Evolutionary conservation across 1,139 yeast species (phyloP).

Genomic region (Yamadazyma kanchanaburiensis): DNA sequence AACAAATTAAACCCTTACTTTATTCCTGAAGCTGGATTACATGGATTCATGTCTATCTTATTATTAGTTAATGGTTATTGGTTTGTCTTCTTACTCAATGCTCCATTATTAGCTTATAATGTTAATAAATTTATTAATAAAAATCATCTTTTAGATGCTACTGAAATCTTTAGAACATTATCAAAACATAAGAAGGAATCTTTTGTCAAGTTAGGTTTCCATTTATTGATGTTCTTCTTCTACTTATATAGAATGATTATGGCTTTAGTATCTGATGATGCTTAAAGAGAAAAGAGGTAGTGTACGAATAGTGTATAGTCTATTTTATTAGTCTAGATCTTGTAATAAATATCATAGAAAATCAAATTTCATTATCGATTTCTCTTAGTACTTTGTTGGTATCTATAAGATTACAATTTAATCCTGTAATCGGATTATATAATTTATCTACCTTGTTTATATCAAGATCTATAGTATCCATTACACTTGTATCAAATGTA

Average conservation of each 20-base stretch:
- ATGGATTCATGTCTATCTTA: constrained; percentile 66
- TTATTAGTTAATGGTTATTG: constrained; percentile 90
- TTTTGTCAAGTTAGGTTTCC: constrained; percentile 87
- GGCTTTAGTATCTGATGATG: constrained; percentile 76
- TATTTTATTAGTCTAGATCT: no score
- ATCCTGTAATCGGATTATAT: constrained; percentile 39
- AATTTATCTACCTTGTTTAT: constrained; percentile 19
- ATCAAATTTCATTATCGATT: constrained; percentile 4
- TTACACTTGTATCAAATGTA: constrained; percentile 5
- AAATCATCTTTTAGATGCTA: constrained; percentile 90
- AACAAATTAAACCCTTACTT: constrained; percentile 87
- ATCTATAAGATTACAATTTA: constrained; percentile 30
- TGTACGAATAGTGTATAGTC: not conserved
- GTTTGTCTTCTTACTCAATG: constrained; percentile 82
- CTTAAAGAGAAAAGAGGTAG: not conserved
- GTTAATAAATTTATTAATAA: constrained; percentile 69
- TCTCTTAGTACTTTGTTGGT: constrained; percentile 14
- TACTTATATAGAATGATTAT: constrained; percentile 96
- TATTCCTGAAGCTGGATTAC: constrained; percentile 87
- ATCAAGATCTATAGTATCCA: constrained; percentile 11
- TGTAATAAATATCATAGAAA: no score
- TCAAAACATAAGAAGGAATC: constrained; percentile 91
- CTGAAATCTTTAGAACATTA: constrained; percentile 94
- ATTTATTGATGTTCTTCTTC: constrained; percentile 88
- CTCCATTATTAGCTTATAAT: constrained; percentile 84